Base-by-base conservation (phyloP, 108 stramenopile species). In the Mediolabrus comicus region DNA sequence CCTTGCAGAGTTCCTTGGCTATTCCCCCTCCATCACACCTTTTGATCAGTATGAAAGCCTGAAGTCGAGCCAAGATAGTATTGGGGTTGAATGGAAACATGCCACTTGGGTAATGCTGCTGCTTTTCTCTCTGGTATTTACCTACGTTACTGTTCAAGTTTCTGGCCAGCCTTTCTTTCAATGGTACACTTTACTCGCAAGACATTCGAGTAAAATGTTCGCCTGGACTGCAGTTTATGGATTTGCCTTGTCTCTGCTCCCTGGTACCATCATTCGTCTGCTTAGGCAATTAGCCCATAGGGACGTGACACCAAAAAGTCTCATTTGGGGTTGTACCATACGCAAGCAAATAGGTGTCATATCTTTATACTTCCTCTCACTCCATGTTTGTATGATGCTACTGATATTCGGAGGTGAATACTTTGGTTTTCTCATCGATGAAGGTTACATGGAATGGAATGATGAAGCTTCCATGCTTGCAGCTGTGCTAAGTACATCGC, bases 311-410 rank as follows among this genome's bases (percentile, higher is more conserved):
- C 62, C 64, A 5, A 17, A 14, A 22, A 13, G 38, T 24, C 52
- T 72, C 25, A 33, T 69, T 12, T 69, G 66, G 66, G 67, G 66
- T 3, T 61, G 55, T 22, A 59, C 46, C 2, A 74, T 74, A 17
- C 66, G 73, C 8, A 74, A 74, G 32, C 67, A 74, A 1, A 13
- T 74, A 4, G 73, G 73, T 9, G 9, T 74, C 4, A 28, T 69
- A 2, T 68, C 73, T 6, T 29, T 74, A 5, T 74, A 60, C 41
- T 74, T 74, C 52, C 46, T 74, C 19, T 12, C 24, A 6, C 46
- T 67, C 10, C 73, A 74, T 25, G 56, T 19, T 11, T 32, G 26
- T 29, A 69, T 74, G 73, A 49, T 25, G 29, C 29, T 74, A 1
- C 35, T 68, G 13, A 24, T 72, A n/a, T 72, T 65, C 36, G 53